Conservation (phyloP, 495 filamentous ascomycete genomes). For the Neurospora sp. region DNA sequence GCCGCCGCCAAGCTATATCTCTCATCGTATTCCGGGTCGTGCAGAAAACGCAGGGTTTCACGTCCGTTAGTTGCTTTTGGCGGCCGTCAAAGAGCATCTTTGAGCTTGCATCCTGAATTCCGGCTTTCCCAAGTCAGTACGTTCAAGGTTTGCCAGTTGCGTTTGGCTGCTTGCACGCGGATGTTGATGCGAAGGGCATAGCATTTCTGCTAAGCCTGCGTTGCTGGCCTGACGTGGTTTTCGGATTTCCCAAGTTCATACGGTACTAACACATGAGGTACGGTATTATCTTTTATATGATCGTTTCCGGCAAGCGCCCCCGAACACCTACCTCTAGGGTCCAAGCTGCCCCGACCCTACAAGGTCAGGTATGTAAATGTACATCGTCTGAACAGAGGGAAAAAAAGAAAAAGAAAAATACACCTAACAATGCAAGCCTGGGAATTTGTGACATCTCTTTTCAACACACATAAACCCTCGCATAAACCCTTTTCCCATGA, state of each 20-base stretch:
- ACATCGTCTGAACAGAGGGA: neutral
- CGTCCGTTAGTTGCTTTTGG: neutral
- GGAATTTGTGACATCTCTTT: neutral
- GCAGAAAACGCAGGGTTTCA: neutral
- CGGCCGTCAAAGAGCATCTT: neutral
- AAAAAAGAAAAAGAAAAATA: neutral
- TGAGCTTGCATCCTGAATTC: neutral
- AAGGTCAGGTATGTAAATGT: neutral
- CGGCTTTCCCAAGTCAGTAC: neutral
- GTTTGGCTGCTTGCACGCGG: neutral
- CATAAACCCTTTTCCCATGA: neutral
- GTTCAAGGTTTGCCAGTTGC: neutral
- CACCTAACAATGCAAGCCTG: neutral
- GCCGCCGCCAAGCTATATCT: neutral
- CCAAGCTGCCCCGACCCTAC: neutral
- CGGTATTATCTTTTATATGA: neutral
- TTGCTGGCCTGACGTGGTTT: neutral
- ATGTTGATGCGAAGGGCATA: neutral
- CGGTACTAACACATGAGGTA: no score
- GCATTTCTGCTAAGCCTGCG: neutral
- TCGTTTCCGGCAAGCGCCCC: neutral
- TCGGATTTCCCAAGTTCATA: neutral
- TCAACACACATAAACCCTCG: neutral
- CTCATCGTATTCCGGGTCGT: neutral
- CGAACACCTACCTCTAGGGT: rapidly evolving